Base-by-base conservation (phyloP, 805 yeast genomes). In the Pichia scutulata region DNA sequence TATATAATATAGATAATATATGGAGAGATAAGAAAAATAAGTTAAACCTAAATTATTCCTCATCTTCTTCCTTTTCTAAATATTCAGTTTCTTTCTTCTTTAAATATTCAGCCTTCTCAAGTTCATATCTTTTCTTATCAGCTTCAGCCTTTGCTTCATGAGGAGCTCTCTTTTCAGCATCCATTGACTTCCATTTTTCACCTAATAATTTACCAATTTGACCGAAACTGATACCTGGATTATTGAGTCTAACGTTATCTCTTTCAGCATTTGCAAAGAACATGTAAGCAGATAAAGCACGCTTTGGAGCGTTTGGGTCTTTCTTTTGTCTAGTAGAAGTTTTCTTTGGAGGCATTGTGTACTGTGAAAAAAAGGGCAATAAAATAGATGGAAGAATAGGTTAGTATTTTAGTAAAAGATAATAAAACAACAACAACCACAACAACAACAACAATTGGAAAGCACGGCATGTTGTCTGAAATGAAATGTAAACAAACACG, bases 261-360 rank as follows among this genome's bases (percentile, higher is more conserved):
- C 99, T 90, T 80, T 87, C 86, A 67, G 89, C 97, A 69, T 89
- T 89, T 62, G 99, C 98, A 67, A 90, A 93, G 81, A 88, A 92
- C 98, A 93, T 90, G 83, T 92, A 93, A 46, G 98, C 97, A 54
- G 97, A 89, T 69, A 93, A 76, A 24, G 97, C 89, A 74, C 98
- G 88, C 88, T 93, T 93, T 71, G 99, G 99, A 58, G 99, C 99
- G 72, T 92, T 90, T 76, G 99, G 96, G 71, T 88, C 95, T 68
- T 68, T 68, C 72, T 68, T 68, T 64, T 62, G 66, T 66, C 70
- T 68, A 44, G 63, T 45, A 60, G 51, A 51, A 61, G 62, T 60
- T 61, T 51, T 51, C 49, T 53, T 54, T 49, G 54, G 55, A 43
- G 55, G 55, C 57, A 51, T 51, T 41, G 33, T 41, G 7, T 23